phyloP scores from a whole-genome alignment of 73 alveolate species.

The Blepharisma stoltei region DNA sequence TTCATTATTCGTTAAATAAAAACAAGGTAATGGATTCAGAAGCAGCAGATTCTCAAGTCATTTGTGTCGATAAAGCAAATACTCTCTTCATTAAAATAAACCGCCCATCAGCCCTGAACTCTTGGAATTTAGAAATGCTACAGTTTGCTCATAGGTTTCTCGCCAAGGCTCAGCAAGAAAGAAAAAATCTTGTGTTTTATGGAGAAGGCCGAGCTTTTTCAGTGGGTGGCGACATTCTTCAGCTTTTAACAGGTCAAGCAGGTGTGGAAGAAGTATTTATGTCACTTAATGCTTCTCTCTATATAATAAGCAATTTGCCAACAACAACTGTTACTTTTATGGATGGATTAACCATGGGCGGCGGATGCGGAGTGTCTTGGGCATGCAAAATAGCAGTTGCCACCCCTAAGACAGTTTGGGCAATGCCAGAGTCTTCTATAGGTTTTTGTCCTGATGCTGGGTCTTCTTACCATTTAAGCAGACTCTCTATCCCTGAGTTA shows the following conservation, averaged over 20 bases:
- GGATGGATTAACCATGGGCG: neutral
- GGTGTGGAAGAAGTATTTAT: neutral
- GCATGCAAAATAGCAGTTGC: neutral
- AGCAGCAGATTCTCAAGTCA: too few species aligned
- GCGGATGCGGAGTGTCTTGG: neutral
- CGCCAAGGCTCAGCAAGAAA: neutral
- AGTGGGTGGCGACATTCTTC: neutral
- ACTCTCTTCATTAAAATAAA: neutral
- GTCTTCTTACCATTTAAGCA: neutral
- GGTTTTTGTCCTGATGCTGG: neutral
- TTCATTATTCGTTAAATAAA: too few species aligned
- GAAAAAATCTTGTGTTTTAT: neutral
- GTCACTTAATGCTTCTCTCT: neutral
- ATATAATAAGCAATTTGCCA: neutral
- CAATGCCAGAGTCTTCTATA: neutral
- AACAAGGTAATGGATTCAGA: too few species aligned
- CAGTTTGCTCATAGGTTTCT: neutral
- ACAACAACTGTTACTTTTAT: neutral
- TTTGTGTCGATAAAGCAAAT: too few species aligned
- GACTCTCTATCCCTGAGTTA: neutral
- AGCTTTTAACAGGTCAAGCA: neutral
- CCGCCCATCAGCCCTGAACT: neutral
- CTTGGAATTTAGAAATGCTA: neutral
- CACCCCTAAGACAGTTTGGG: neutral
- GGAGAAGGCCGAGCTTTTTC: neutral